These are phyloP conservation scores for Paspalum notatum DNA, from an alignment of 176 grass and related monocot genomes.

Conservation along the genomic window DNA sequence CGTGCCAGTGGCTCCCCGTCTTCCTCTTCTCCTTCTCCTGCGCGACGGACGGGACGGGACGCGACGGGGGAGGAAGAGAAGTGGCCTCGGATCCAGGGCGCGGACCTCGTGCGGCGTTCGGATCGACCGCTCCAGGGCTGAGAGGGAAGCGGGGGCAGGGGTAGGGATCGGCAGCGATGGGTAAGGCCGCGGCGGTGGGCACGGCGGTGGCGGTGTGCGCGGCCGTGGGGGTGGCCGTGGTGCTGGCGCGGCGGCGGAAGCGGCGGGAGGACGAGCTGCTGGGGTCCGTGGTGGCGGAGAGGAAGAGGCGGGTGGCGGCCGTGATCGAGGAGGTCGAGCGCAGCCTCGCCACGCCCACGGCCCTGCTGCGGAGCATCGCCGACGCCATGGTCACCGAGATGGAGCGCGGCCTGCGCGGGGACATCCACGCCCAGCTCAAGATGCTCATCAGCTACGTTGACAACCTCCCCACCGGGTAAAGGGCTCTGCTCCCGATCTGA, in stretches of 20 bases:
- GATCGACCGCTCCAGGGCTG: neutral
- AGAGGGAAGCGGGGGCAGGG: no score
- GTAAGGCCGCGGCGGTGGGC: constrained; percentile 59
- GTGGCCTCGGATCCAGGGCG: constrained; percentile 43
- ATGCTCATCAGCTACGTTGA: constrained; percentile 96
- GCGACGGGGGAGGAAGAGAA: neutral
- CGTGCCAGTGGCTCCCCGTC: constrained; percentile 39
- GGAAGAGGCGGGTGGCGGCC: constrained; percentile 38
- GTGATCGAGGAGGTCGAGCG: constrained; percentile 80
- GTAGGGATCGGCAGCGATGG: constrained; percentile 47
- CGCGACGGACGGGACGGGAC: constrained; percentile 21
- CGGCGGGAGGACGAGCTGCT: constrained; percentile 33
- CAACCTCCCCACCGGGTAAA: constrained; percentile 87
- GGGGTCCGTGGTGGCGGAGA: constrained; percentile 24
- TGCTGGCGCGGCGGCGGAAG: constrained; percentile 52
- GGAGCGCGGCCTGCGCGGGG: constrained; percentile 78
- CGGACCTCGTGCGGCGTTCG: neutral
- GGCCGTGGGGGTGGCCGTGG: constrained; percentile 62
- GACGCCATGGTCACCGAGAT: constrained; percentile 87
- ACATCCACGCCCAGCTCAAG: constrained; percentile 62
- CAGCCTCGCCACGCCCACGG: constrained; percentile 67
- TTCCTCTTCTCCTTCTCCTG: constrained; percentile 31
- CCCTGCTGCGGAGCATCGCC: constrained; percentile 73
- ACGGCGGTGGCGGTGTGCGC: constrained; percentile 75
- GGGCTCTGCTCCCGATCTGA: constrained; percentile 26